Conservation (phyloP, 2,329 filamentous ascomycete species). For the Ascosphaera aggregata region DNA sequence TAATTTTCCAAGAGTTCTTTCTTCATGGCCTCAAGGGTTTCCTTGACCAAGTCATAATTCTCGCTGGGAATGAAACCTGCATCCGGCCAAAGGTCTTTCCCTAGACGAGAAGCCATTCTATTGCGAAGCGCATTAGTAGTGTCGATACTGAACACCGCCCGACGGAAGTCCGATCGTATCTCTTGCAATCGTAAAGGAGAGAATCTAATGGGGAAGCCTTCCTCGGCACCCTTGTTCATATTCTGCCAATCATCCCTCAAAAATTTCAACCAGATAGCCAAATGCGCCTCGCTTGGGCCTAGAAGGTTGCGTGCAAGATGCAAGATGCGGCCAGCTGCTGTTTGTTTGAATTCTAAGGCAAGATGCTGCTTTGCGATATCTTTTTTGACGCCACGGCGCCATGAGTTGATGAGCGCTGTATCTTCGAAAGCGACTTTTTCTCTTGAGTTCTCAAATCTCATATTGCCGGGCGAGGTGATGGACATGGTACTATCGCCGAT, state of each 20-base stretch:
- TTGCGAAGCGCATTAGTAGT: not conserved
- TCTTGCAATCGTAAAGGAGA: not conserved
- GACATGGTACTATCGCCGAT: constrained; percentile 8
- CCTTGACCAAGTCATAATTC: constrained; percentile 4
- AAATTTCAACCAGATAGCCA: constrained; percentile 1
- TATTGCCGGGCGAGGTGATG: constrained; percentile 4
- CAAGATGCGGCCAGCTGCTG: constrained; percentile 2
- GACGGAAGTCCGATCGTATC: not conserved
- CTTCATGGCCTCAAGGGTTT: constrained; percentile 1
- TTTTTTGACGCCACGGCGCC: constrained; percentile 4
- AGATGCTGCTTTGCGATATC: constrained; percentile 3
- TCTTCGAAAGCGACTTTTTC: constrained; percentile 2
- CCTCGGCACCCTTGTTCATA: not conserved
- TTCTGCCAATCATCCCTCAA: not conserved
- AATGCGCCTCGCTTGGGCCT: constrained; percentile 3
- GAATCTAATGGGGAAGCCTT: not conserved
- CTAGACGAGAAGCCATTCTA: not conserved
- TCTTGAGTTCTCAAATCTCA: constrained; percentile 1
- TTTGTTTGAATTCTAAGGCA: constrained; percentile 3
- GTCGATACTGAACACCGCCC: not conserved
- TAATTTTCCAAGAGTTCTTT: constrained; percentile 7
- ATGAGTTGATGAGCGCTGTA: constrained; percentile 4
- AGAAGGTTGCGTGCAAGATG: constrained; percentile 3
- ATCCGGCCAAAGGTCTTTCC: constrained; percentile 4
- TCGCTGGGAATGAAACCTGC: constrained; percentile 3